phyloP scores from a whole-genome alignment of 164 flowering plant genomes.

The Kingdonia uniflora region DNA sequence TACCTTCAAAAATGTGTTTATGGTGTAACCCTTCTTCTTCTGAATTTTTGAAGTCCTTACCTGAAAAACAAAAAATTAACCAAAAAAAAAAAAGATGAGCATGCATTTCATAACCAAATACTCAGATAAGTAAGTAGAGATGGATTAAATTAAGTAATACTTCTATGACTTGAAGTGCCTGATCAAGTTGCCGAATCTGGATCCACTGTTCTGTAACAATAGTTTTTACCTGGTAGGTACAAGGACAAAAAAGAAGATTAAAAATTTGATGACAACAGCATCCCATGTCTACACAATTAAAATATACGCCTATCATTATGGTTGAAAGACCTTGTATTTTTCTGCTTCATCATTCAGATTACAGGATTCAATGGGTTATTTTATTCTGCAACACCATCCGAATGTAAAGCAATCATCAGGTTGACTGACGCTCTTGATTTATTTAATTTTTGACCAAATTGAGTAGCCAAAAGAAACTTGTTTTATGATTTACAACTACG shows the following conservation, averaged over 20 bases:
- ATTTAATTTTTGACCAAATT: too few species aligned
- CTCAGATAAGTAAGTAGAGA: not conserved
- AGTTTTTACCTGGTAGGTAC: constrained; percentile 38
- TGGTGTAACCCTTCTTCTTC: constrained; percentile 19
- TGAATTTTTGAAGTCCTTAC: constrained; percentile 26
- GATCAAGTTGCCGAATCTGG: constrained; percentile 81
- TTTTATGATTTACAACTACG: too few species aligned
- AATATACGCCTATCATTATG: not conserved
- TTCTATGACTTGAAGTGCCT: constrained; percentile 57
- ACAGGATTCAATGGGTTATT: too few species aligned
- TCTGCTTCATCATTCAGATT: not conserved
- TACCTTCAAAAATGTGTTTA: constrained; percentile 56
- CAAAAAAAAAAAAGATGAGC: too few species aligned
- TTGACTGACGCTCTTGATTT: too few species aligned
- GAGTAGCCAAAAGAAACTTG: too few species aligned
- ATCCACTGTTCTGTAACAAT: constrained; percentile 81
- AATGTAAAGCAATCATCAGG: too few species aligned
- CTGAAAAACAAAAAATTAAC: constrained; percentile 18
- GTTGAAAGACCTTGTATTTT: not conserved
- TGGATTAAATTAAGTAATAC: constrained; percentile 21
- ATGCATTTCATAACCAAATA: not conserved
- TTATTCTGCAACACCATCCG: too few species aligned
- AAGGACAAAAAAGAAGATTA: not conserved
- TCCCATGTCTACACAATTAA: not conserved
- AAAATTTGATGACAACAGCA: not conserved